These are phyloP conservation scores for Gynochthodes officinalis DNA, from an alignment of 257 asterid species.

Conservation along the genomic window DNA sequence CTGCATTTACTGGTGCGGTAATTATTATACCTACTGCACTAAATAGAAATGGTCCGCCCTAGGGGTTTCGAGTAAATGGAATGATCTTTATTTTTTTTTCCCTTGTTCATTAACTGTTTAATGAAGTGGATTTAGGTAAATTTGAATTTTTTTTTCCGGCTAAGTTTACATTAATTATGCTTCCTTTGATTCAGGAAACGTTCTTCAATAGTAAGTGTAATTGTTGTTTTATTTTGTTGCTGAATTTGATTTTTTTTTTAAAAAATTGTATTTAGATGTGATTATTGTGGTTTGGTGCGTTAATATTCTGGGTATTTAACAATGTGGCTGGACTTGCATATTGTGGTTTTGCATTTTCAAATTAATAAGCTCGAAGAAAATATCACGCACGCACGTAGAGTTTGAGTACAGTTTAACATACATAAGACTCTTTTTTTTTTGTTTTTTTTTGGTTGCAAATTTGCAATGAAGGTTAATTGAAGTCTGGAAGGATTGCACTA, in stretches of 20 bases:
- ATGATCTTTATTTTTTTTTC: neutral
- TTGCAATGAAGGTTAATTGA: neutral
- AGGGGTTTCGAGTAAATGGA: neutral
- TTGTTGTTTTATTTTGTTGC: neutral
- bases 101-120: neutral
- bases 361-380: neutral
- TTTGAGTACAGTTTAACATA: conserved; percentile 17
- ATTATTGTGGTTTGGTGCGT: neutral
- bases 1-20: conserved; percentile 13
- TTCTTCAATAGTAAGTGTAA: conserved; percentile 10
- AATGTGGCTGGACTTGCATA: neutral
- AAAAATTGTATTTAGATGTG: neutral
- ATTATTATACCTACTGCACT: neutral
- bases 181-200: neutral
- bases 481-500: neutral
- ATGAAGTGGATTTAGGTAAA: conserved; percentile 1
- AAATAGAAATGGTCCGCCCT: neutral
- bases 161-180: conserved; percentile 8
- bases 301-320: neutral
- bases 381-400: neutral
- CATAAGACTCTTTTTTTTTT: neutral
- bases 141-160: neutral
- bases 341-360: neutral
- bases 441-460: neutral
- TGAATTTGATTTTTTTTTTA: neutral